These are phyloP conservation scores for Lepidium sativum DNA, from an alignment of 345 rosid genomes.

Conservation along the genomic window DNA sequence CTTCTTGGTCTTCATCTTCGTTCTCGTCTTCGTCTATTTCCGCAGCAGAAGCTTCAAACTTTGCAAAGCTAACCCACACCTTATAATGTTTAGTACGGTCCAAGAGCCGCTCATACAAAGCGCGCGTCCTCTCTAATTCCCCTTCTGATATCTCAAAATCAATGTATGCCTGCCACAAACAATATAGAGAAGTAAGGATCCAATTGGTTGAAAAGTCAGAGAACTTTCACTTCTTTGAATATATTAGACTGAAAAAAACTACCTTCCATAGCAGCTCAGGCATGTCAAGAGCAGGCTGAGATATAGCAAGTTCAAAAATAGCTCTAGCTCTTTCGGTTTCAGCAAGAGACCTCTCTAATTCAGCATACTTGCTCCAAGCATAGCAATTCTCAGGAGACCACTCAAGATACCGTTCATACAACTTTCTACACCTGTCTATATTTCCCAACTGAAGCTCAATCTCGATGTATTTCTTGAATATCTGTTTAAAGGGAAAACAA, in stretches of 20 bases:
- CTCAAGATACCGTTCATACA: constrained; percentile 81
- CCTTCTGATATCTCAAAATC: constrained; percentile 88
- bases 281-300: constrained; percentile 81
- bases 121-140: constrained; percentile 59
- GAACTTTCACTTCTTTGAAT: not conserved
- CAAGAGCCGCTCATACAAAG: constrained; percentile 63
- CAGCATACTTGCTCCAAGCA: constrained; percentile 93
- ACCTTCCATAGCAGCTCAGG: constrained; percentile 96
- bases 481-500: constrained; percentile 32
- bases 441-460: constrained; percentile 89
- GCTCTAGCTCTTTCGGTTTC: constrained; percentile 76
- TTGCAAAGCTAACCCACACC: constrained; percentile 90
- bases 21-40: constrained; percentile 32
- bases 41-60: constrained; percentile 69
- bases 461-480: constrained; percentile 84
- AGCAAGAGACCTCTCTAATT: constrained; percentile 60
- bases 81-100: constrained; percentile 85
- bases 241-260: not conserved
- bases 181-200: not conserved
- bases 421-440: constrained; percentile 66
- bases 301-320: constrained; percentile 77
- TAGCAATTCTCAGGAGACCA: constrained; percentile 93
- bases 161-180: constrained; percentile 61
- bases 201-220: not conserved
- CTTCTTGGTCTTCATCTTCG: constrained; percentile 11